Evolutionary conservation across 78 protist genomes (phyloP), one percentile per base, ranked within the genome.

Genomic region (Capsaspora owczarzaki): DNA sequence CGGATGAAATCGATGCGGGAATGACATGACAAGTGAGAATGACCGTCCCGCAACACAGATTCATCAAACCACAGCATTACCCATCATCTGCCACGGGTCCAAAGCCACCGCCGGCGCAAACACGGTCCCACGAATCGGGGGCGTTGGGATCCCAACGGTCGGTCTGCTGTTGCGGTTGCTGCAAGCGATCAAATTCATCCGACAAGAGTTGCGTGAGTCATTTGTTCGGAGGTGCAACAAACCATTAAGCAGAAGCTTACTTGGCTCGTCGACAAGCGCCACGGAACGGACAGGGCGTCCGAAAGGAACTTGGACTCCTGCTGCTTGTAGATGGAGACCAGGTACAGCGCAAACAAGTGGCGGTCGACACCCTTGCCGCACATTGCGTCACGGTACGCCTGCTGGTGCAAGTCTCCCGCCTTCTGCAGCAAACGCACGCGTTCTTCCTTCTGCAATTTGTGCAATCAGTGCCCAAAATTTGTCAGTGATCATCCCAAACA

Each of bases 341-440:
- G 82, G 75, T 83, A 83, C 51, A 87, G 86, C 41, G 83, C 86
- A 37, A 87, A 87, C 83, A 87, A 69, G 66, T 87, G 91, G 25
- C 91, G 77, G 77, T 83, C 91, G 22, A 75, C 77, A 61, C 83
- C 76, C 42, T 41, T 31, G 43, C 79, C 84, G 19, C 47, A n/a
- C 84, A 81, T 70, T 16, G 84, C 84, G 4, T 71, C 77, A 27
- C 84, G 77, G 71, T 47, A 81, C 12, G 16, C 76, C 23, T 6
- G 4, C 43, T 74, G 79, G 79, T 74, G 79, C 37, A 0, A 0
- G 23, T 74, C 79, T 2, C 38, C 79, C 25, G 79, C 79, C 0
- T 2, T 12, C 46, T 23, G 5, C 63, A 74, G 37, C 69, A 42
- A 3, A 29, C 27, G 6, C 49, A 74, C 22, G 27, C 20, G 1